Conservation (phyloP, 768 basidiomycete species). For the Chlorophyllum brunneum region DNA sequence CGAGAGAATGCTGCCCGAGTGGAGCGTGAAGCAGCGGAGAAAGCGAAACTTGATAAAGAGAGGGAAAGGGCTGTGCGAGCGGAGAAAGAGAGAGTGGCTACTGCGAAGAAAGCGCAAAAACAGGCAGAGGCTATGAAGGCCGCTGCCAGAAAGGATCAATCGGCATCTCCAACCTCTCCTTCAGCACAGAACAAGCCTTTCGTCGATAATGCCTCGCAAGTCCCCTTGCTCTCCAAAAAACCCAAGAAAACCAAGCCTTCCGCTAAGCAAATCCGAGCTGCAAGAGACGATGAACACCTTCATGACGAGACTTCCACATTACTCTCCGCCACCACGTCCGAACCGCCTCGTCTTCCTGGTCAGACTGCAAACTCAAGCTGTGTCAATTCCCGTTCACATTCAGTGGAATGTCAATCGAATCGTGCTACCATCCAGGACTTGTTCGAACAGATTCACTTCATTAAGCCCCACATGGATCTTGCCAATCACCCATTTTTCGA, state of each 20-base stretch:
- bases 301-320: constrained; percentile 38
- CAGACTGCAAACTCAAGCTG: constrained; percentile 43
- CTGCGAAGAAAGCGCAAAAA: constrained; percentile 21
- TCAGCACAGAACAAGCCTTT: constrained; percentile 56
- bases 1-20: constrained; percentile 26
- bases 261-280: constrained; percentile 50
- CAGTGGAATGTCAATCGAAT: constrained; percentile 42
- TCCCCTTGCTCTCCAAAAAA: constrained; percentile 75
- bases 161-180: not conserved
- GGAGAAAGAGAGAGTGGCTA: constrained; percentile 2
- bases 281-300: constrained; percentile 51
- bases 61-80: constrained; percentile 4
- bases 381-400: constrained; percentile 57
- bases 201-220: constrained; percentile 74
- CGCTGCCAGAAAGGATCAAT: constrained; percentile 8
- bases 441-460: constrained; percentile 63
- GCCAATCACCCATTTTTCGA: constrained; percentile 76
- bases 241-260: constrained; percentile 78
- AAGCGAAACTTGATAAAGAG: constrained; percentile 7
- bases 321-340: constrained; percentile 45
- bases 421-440: constrained; percentile 58
- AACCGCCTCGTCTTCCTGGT: constrained; percentile 36
- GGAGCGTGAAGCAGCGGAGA: constrained; percentile 24
- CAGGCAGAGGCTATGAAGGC: constrained; percentile 13
- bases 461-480: constrained; percentile 61